Conservation (phyloP, 2,329 filamentous ascomycete genomes). For the Neonectria sp. region DNA sequence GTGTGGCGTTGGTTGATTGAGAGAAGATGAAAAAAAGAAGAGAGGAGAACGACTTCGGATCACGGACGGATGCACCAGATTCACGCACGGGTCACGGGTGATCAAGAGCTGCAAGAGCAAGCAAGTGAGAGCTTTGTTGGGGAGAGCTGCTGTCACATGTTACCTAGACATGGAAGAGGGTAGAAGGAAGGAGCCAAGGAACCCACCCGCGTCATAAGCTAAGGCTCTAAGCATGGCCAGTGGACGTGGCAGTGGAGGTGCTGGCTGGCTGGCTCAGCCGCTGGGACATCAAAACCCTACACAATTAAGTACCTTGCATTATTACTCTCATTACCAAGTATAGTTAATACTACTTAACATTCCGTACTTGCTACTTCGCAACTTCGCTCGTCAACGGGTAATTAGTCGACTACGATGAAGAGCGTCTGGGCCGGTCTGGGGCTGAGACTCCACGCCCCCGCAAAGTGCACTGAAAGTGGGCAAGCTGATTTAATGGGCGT, state of each 20-base stretch:
- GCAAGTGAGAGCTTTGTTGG: conserved; percentile 27
- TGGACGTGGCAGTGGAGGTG: no score
- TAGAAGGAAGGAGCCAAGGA: conserved; percentile 3
- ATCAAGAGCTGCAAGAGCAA: conserved; percentile 12
- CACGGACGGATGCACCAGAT: conserved; percentile 40
- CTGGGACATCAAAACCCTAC: conserved; percentile 2
- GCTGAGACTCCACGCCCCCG: conserved; percentile 12
- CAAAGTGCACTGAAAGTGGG: conserved; percentile 5
- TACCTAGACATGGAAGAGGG: conserved; percentile 18
- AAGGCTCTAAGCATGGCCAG: background rate
- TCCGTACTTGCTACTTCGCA: no score
- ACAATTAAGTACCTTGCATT: conserved; percentile 9
- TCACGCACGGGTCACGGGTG: conserved; percentile 28
- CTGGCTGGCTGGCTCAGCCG: no score
- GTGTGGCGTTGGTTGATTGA: background rate
- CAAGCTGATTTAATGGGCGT: background rate
- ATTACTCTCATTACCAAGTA: background rate
- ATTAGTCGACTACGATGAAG: background rate
- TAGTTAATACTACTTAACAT: background rate
- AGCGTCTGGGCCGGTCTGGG: background rate
- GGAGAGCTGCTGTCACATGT: conserved; percentile 34
- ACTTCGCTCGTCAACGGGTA: conserved; percentile 4
- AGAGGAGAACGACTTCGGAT: conserved; percentile 19
- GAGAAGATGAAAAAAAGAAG: background rate
- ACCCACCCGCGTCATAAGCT: conserved; percentile 27